These are phyloP conservation scores for Ganoderma leucocontextum DNA, from an alignment of 1,284 basidiomycete species.

Conservation along the genomic window DNA sequence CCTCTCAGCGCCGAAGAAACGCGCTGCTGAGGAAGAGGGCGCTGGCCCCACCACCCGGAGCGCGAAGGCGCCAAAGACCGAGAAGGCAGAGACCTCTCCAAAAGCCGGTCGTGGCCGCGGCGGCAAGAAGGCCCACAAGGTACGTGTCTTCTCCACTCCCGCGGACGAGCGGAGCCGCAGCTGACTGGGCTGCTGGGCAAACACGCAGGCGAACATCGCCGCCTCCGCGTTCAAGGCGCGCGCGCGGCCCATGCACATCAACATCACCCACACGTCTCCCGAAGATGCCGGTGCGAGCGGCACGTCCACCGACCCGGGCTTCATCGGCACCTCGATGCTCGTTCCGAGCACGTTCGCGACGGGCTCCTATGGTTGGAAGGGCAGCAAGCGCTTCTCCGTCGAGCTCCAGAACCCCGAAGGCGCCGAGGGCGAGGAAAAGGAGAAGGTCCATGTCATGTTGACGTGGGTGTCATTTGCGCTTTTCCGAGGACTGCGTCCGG, in stretches of 20 bases:
- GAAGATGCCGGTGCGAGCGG: conserved; percentile 48
- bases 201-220: conserved; percentile 53
- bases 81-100: conserved; percentile 50
- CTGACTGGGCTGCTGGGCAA: neutral
- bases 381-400: conserved; percentile 69
- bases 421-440: conserved; percentile 52
- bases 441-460: conserved; percentile 78
- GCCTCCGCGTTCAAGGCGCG: conserved; percentile 65
- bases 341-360: conserved; percentile 69
- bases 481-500: neutral
- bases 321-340: conserved; percentile 65
- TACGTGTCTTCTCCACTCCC: conserved; percentile 2
- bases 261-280: conserved; percentile 73
- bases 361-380: conserved; percentile 86
- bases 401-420: conserved; percentile 64
- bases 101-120: conserved; percentile 37
- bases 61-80: conserved; percentile 59
- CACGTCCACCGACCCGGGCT: conserved; percentile 62
- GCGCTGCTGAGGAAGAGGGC: conserved; percentile 52
- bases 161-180: neutral
- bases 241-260: conserved; percentile 73
- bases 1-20: conserved; percentile 52
- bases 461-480: conserved; percentile 57
- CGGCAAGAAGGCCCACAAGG: conserved; percentile 53
- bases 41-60: conserved; percentile 51